Conservation (phyloP, 805 yeast species). For the Starmerella cellae region DNA sequence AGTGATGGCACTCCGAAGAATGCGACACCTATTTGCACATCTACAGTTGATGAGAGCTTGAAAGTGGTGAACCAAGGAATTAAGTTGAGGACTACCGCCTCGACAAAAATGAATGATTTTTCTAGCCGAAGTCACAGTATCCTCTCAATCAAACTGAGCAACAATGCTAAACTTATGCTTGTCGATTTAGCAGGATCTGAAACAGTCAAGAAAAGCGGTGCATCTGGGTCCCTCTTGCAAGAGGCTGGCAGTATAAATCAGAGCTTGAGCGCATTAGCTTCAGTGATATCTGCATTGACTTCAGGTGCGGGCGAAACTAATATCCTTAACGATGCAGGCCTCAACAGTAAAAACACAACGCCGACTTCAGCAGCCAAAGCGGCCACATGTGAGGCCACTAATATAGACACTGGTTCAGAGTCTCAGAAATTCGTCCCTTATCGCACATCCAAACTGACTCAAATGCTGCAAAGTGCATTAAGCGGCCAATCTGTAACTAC, state of each 20-base stretch:
- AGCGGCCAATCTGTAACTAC: slow-evolving; percentile 73
- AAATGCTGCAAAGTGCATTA: slow-evolving; percentile 60
- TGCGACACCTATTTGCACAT: slow-evolving; percentile 25
- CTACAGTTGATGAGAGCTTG: background rate
- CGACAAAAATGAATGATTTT: slow-evolving; percentile 58
- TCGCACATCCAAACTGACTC: slow-evolving; percentile 62
- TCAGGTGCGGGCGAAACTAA: too few species aligned
- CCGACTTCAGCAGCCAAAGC: too few species aligned
- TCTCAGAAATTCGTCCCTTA: slow-evolving; percentile 47
- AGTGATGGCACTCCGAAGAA: slow-evolving; percentile 50
- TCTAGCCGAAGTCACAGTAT: slow-evolving; percentile 74
- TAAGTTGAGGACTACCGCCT: slow-evolving; percentile 38
- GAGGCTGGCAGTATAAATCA: slow-evolving; percentile 75
- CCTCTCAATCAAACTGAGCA: slow-evolving; percentile 44
- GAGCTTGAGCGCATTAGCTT: slow-evolving; percentile 62
- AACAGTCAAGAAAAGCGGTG: slow-evolving; percentile 61
- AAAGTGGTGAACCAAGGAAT: background rate
- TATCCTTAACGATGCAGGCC: too few species aligned
- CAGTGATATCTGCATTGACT: slow-evolving; percentile 54
- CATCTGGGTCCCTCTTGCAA: slow-evolving; percentile 55
- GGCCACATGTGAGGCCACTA: background rate
- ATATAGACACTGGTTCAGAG: background rate
- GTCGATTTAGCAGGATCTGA: slow-evolving; percentile 86
- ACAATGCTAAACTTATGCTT: slow-evolving; percentile 42
- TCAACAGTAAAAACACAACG: too few species aligned